Base-by-base conservation (phyloP, 2,329 filamentous ascomycete species). In the Parastagonospora avenae region DNA sequence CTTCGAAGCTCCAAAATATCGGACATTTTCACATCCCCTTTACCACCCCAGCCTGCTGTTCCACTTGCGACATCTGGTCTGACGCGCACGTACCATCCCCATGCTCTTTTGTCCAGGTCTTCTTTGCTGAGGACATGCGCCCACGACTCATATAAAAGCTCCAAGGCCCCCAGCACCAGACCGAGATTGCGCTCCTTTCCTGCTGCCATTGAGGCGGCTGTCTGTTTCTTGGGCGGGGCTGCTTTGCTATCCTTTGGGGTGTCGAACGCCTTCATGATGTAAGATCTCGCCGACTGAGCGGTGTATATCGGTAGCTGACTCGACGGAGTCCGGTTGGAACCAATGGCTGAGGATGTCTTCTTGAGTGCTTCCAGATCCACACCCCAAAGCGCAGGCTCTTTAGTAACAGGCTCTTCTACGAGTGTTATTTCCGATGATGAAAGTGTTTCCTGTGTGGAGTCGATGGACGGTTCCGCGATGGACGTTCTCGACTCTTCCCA, bases 31-130 rank as follows among this genome's bases (percentile, higher is more conserved):
- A 96, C 77, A 46, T 79, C 76, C 1, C 89, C 90, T 72, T 93
- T 94, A 10, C 88, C 89, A 27, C 91, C 91, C 91, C 91, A 96
- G 1, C 92, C 91, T 15, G 85, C 83, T 41, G 84, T 83, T 0
- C 91, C 92, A 49, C 80, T 75, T 51, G 89, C 85, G 2, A 96
- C 88, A 15, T 90, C 86, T 1, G 91, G 91, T 55, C 92, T 79
- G 15, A 92, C 85, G 16, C 83, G 81, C 1, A 88, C 79, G 72
- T 96, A 96, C 91, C 91, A 96, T 9, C 77, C 77, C 90, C 91
- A 95, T 14, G 90, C 89, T 52, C 86, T 82, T 54, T 81, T 80
- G 67, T 96, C 90, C 45, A 96, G 76, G 63, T 96, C 90, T 12
- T 82, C 78, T 4, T 76, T 74, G 24, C 74, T 79, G 30, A 95